Evolutionary conservation across 257 asterid genomes (phyloP), one percentile per base, ranked within the genome.

Genomic region (Cinchona pubescens): DNA sequence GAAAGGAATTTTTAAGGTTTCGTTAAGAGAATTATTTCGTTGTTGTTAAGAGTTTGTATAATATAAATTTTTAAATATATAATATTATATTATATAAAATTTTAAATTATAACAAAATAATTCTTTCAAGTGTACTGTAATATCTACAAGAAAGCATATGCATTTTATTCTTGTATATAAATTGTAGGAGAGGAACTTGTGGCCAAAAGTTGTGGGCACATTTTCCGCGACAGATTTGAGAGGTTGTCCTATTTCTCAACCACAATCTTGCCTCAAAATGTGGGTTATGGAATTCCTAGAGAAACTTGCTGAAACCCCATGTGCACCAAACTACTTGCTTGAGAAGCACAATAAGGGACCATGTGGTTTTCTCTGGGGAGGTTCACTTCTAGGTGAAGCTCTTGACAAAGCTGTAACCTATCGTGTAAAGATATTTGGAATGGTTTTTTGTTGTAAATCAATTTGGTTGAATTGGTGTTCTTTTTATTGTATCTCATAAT

Each of bases 181-280:
- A 32, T 53, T 48, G n/a, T 37, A 95, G 98, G 97, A 86, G 2
- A 87, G 88, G 89, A 91, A 82, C n/a, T n/a, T n/a, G n/a, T n/a
- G n/a, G n/a, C n/a, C n/a, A n/a, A n/a, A n/a, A n/a, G n/a, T 91
- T 0, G 88, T 89, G 65, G 98, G 92, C n/a, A 92, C 97, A n/a
- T 90, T 94, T 67, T 94, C 99, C 0, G 89, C 96, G 0, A 87
- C 97, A 0, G 98, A 94, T 78, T 85, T 94, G 18, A 79, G 91
- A 62, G 90, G 91, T 35, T 91, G 98, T 79, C 88, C 92, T 0
- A 74, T 84, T 18, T 78, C 90, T 1, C 83, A 85, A 18, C 87
- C 92, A 19, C 83, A 75, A 29, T 80, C 87, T 0, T 86, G 90
- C 79, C 68, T 89, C 65, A 81, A 84, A 11, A 21, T 79, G 84